A percentile compares a stretch with the other conserved stretches of the same genome.
These are phyloP conservation scores for Lenwebbia sp. DNA, from an alignment of 345 rosid genomes.

Conservation along the genomic window DNA sequence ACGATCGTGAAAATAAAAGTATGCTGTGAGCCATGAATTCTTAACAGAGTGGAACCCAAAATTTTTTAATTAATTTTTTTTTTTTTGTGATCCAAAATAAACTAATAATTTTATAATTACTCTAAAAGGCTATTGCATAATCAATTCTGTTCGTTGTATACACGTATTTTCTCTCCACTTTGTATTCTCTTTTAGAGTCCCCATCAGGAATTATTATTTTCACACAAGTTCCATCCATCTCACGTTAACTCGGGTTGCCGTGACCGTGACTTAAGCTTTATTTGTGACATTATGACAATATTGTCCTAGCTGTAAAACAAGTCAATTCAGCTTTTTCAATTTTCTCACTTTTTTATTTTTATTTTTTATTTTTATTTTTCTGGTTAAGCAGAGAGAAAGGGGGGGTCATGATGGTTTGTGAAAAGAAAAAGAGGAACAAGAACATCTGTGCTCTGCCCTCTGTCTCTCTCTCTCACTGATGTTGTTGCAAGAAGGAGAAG, in stretches of 20 bases:
- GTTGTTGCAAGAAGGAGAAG: neutral
- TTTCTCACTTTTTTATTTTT: neutral
- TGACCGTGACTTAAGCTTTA: neutral
- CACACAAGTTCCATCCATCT: neutral
- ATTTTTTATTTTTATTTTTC: neutral
- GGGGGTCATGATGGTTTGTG: neutral
- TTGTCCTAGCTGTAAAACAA: neutral
- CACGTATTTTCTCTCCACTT: neutral
- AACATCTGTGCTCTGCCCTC: neutral
- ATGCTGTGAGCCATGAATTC: too few species aligned
- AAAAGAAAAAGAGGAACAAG: neutral
- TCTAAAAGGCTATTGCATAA: too few species aligned
- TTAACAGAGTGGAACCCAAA: too few species aligned
- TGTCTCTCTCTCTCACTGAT: neutral
- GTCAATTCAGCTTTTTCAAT: neutral
- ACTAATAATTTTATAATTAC: too few species aligned
- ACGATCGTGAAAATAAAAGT: too few species aligned
- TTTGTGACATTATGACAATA: neutral
- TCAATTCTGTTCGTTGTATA: too few species aligned
- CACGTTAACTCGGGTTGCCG: neutral
- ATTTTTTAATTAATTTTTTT: too few species aligned
- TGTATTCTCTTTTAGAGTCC: neutral
- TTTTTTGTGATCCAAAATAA: too few species aligned
- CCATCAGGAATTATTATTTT: neutral
- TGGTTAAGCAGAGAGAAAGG: neutral